phyloP scores from a whole-genome alignment of 2,329 filamentous ascomycete species.

The Beauveria bassiana region DNA sequence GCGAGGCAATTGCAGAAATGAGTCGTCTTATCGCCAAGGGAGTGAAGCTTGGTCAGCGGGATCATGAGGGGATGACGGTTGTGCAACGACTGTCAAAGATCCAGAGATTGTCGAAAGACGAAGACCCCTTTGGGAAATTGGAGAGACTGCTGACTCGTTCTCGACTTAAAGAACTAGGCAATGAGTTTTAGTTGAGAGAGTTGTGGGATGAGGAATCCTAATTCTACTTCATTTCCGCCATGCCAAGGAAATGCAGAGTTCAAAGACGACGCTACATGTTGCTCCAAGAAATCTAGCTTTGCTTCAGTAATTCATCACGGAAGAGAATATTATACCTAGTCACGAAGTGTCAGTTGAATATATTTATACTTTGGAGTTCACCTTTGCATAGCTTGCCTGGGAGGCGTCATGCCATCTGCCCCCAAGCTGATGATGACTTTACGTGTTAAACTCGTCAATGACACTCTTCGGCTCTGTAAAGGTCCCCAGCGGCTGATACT shows the following conservation, averaged over 20 bases:
- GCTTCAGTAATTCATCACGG: not conserved
- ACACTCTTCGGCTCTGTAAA: conserved; percentile 44
- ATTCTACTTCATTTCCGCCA: too few relatives aligned
- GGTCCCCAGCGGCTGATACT: conserved; percentile 39
- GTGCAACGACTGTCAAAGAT: not conserved
- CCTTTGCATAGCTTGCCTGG: not conserved
- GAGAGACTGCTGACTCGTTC: not conserved
- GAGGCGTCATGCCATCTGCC: too few relatives aligned
- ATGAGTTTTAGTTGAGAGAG: not conserved
- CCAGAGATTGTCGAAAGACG: not conserved
- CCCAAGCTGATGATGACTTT: not conserved
- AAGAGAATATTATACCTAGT: not conserved
- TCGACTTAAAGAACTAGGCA: not conserved
- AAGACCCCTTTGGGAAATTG: not conserved
- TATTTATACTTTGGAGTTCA: not conserved
- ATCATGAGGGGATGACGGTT: not conserved
- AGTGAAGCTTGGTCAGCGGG: not conserved
- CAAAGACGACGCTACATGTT: not conserved
- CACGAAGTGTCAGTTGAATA: not conserved
- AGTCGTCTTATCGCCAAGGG: not conserved
- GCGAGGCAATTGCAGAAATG: not conserved
- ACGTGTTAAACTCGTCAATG: conserved; percentile 38
- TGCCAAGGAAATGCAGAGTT: not conserved
- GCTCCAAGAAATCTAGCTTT: not conserved
- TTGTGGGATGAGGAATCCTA: too few relatives aligned